Evolutionary conservation across 1,284 basidiomycete genomes (phyloP), one percentile per base, ranked within the genome.

Genomic region (Tremellales sp.): DNA sequence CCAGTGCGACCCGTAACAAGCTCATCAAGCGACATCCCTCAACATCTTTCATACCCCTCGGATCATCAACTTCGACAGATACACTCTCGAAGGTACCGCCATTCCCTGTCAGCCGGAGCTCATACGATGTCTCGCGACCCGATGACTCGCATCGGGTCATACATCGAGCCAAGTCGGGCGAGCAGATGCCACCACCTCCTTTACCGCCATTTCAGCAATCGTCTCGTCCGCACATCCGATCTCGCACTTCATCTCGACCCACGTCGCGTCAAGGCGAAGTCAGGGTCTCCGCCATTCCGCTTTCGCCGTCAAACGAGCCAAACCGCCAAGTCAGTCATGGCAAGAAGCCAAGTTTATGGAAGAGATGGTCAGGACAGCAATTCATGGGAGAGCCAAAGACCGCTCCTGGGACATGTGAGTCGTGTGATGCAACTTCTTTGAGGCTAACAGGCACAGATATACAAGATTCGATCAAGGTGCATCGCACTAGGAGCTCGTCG

Each of bases 171-270:
- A 56, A 51, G 11, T 64, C 62, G 24, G 55, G 57, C 3, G 58
- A 64, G 39, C 54, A 52, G 19, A 64, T 63, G 64, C 64, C 64
- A 13, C 64, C 63, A 31, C 66, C 65, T 13, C 51, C 62, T 10
- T 53, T 62, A 17, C 65, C 57, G 52, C 11, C n/a, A n/a, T n/a
- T n/a, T n/a, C n/a, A n/a, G n/a, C n/a, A n/a, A n/a, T n/a, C n/a
- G n/a, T n/a, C n/a, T n/a, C n/a, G n/a, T n/a, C n/a, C n/a, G n/a
- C n/a, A n/a, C n/a, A n/a, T n/a, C n/a, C n/a, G n/a, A n/a, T n/a
- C n/a, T n/a, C n/a, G n/a, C n/a, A n/a, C n/a, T n/a, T n/a, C n/a
- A n/a, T n/a, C 33, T 22, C 44, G 47, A 40, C 33, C 33, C 10
- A 33, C 25, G 6, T 40, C 40, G 21, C 33, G 17, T 17, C 45